Conservation (phyloP, 2,329 filamentous ascomycete genomes). For the Colletotrichum eremochloae region DNA sequence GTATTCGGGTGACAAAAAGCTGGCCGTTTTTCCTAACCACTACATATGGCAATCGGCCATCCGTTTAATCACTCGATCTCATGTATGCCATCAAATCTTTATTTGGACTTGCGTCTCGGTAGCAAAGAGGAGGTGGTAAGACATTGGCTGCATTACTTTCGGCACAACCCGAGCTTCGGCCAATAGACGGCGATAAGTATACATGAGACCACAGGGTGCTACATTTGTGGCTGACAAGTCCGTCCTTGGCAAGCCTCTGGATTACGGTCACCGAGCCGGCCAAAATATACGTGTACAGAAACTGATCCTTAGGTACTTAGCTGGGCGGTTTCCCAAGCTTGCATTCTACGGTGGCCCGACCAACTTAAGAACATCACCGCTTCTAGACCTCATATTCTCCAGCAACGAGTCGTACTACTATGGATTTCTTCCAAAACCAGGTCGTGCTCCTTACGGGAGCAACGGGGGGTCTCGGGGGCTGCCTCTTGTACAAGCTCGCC, state of each 20-base stretch:
- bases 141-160: neutral
- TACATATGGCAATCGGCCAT: too few species aligned
- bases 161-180: neutral
- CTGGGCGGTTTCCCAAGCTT: neutral
- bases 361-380: too few species aligned
- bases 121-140: neutral
- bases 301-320: neutral
- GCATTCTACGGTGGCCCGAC: neutral
- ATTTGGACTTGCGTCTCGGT: neutral
- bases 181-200: neutral
- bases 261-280: neutral
- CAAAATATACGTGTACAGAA: neutral
- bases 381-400: too few species aligned
- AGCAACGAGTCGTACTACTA: neutral
- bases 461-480: neutral
- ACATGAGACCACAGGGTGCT: neutral
- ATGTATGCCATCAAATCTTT: too few species aligned
- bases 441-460: neutral
- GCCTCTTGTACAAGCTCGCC: constrained; percentile 2
- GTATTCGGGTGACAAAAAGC: too few species aligned
- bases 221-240: neutral
- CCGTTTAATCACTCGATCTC: too few species aligned
- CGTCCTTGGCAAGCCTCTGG: neutral
- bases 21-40: too few species aligned
- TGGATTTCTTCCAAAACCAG: neutral